These are phyloP conservation scores for Pugionium cornutum DNA, from an alignment of 345 rosid species.

Conservation along the genomic window DNA sequence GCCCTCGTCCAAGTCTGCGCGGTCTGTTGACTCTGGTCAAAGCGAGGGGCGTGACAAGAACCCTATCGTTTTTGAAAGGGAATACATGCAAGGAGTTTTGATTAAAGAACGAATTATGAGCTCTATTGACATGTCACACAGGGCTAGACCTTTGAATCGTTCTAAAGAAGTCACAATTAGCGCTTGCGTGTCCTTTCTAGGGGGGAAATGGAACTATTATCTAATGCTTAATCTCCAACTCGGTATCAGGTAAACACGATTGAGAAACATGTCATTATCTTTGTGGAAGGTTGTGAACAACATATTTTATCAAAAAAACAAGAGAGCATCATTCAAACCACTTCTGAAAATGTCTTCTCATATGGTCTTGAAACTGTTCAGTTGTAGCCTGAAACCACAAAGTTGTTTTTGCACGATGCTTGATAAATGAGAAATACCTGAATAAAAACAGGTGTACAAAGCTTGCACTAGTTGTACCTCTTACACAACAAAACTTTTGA, in stretches of 20 bases:
- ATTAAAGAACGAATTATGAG: constrained; percentile 60
- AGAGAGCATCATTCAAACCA: constrained; percentile 2
- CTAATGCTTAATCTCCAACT: constrained; percentile 92
- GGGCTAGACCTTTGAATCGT: constrained; percentile 49
- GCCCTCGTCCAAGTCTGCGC: constrained; percentile 44
- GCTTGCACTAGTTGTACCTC: constrained; percentile 14
- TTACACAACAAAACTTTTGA: constrained; percentile 38
- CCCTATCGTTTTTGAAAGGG: constrained; percentile 73
- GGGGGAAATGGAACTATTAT: constrained; percentile 59
- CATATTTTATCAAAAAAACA: constrained; percentile 1
- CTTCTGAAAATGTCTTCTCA: constrained; percentile 3
- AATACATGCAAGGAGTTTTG: constrained; percentile 90
- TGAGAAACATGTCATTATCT: constrained; percentile 12
- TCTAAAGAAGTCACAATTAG: constrained; percentile 53
- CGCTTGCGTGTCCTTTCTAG: constrained; percentile 49
- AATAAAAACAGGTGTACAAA: constrained; percentile 2
- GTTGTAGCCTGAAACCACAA: constrained; percentile 8
- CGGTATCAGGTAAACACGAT: constrained; percentile 78
- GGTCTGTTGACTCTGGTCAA: constrained; percentile 39
- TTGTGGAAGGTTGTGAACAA: constrained; percentile 17
- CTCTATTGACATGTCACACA: constrained; percentile 43
- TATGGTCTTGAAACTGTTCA: constrained; percentile 14
- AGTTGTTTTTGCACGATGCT: background rate
- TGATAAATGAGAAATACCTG: constrained; percentile 23
- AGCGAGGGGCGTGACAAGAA: constrained; percentile 37